A percentile compares a stretch with the other conserved stretches of the same genome.
phyloP scores from a whole-genome alignment of 768 basidiomycete genomes.

The Boletus subcaerulescens region DNA sequence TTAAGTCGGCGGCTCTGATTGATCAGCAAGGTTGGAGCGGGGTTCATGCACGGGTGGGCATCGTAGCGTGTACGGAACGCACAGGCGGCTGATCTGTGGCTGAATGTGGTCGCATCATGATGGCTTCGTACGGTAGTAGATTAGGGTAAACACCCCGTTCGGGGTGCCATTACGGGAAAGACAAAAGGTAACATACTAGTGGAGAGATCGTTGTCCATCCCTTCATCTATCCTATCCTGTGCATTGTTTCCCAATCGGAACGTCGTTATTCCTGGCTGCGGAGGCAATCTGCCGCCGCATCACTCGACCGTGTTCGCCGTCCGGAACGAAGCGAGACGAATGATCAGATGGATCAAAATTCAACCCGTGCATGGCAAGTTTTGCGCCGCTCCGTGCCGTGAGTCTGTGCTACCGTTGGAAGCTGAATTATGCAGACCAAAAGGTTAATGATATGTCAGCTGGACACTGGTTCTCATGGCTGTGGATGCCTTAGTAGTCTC shows the following conservation, averaged over 20 bases:
- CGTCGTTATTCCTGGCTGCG: constrained; percentile 9
- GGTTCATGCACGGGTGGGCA: neutral
- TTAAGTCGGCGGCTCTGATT: constrained; percentile 6
- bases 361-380: too few species aligned
- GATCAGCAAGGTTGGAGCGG: constrained; percentile 10
- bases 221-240: constrained; percentile 8
- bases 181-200: neutral
- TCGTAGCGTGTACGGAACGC: neutral
- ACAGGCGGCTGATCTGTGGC: neutral
- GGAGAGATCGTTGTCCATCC: neutral
- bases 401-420: too few species aligned
- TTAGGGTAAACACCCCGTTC: neutral
- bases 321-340: constrained; percentile 7
- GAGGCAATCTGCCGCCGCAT: constrained; percentile 3
- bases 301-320: constrained; percentile 4
- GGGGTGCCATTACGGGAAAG: neutral
- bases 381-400: too few species aligned
- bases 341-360: neutral
- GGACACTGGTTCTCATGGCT: too few species aligned
- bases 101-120: neutral
- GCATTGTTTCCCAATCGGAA: constrained; percentile 8
- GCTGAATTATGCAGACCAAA: too few species aligned
- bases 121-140: neutral
- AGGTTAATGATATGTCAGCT: too few species aligned
- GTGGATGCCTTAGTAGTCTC: too few species aligned